Conservation (phyloP, 352 stramenopile species). For the Blastocystis sp. region DNA sequence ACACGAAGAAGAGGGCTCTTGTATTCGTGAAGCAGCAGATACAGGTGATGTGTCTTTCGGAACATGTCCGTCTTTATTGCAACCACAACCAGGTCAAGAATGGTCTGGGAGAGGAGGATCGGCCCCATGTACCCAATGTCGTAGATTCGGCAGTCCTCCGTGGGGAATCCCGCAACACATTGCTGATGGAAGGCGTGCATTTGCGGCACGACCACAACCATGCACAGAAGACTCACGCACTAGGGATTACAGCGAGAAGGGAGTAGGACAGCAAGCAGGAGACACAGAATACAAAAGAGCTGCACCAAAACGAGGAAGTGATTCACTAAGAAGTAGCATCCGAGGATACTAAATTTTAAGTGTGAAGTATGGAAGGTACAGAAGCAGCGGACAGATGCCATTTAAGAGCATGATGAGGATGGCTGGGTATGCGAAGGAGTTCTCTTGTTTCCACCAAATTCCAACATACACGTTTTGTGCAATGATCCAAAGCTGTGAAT, state of each 20-base stretch:
- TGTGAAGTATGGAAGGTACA: not conserved
- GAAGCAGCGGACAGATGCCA: not conserved
- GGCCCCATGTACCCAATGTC: slow-evolving; percentile 53
- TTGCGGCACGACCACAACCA: slow-evolving; percentile 12
- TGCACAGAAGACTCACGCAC: slow-evolving; percentile 28
- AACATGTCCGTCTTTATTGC: slow-evolving; percentile 27
- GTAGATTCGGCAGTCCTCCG: slow-evolving; percentile 47
- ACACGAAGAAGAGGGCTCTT: not conserved
- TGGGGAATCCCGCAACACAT: slow-evolving; percentile 7
- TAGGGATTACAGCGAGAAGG: not conserved
- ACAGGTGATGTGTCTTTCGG: not conserved
- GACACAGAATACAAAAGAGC: not conserved
- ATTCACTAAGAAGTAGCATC: slow-evolving; percentile 18
- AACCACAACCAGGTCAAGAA: slow-evolving; percentile 31
- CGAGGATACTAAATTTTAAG: not conserved
- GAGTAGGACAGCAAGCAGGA: not conserved
- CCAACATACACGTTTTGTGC: slow-evolving; percentile 43
- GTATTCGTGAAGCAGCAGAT: slow-evolving; percentile 9
- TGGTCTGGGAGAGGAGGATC: slow-evolving; percentile 9
- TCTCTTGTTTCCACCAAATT: slow-evolving; percentile 8
- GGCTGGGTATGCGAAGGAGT: slow-evolving; percentile 48
- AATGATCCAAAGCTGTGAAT: slow-evolving; percentile 17
- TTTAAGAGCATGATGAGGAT: slow-evolving; percentile 41
- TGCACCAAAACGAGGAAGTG: slow-evolving; percentile 30
- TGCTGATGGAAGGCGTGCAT: slow-evolving; percentile 20